Evolutionary conservation across 1,139 yeast genomes (phyloP), one percentile per base, ranked within the genome.

Genomic region (Sugiyamaella paludigena): DNA sequence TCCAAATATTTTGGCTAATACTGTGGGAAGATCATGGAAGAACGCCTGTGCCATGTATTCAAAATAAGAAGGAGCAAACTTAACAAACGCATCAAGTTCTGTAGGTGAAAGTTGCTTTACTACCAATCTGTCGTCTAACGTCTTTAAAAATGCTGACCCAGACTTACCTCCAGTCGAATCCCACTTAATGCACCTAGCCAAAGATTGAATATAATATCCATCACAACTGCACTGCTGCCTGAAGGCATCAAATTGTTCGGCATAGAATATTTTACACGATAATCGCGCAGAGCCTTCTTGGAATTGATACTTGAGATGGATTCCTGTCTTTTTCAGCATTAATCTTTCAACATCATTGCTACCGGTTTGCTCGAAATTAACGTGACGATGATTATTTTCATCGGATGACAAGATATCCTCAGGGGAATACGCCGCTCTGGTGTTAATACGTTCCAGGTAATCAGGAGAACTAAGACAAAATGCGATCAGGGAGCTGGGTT

Each of bases 221-320:
- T 83, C 82, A 53, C 85, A 80, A 0, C 88, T 91, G 72, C 97
- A 91, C 16, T 87, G 83, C 51, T 80, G 76, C 51, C 98, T 74
- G 57, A 94, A 82, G 0, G 98, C 98, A 63, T 91, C 97, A 71
- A 94, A 94, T 64, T 94, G 98, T 61, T 91, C 98, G 4, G 96
- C 87, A 71, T 86, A 94, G 64, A 92, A 94, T 7, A 94, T 86
- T 67, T 92, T 92, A 67, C 98, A 94, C 4, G 96, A 86, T 57
- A 92, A 75, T 24, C 78, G 79, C 0, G 96, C 87, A 27, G 80
- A 78, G 0, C 92, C 94, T 65, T 91, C 97, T 55, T 84, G 86
- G 67, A 88, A 88, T 41, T 66, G 96, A 64, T 91, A 92, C 62
- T 89, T 84, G 65, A 94, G 75, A 70, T 94, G 99, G 49, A 87